These are phyloP conservation scores for Hyphopichia khmerensis DNA, from an alignment of 1,139 yeast genomes.

Conservation along the genomic window DNA sequence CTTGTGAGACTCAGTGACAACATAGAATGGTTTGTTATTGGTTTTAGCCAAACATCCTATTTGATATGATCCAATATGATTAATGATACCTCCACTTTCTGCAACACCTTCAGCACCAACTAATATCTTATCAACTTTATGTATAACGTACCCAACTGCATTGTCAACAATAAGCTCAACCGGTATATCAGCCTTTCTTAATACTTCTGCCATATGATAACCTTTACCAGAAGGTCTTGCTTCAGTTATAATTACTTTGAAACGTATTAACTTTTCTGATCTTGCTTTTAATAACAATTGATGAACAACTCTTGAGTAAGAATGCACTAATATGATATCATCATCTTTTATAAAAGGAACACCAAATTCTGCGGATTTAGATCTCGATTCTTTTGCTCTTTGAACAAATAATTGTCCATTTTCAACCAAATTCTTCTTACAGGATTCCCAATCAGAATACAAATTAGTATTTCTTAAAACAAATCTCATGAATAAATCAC, in stretches of 20 bases:
- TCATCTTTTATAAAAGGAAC: constrained; percentile 89
- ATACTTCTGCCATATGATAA: constrained; percentile 63
- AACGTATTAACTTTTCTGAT: constrained; percentile 65
- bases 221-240: constrained; percentile 89
- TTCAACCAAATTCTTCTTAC: constrained; percentile 82
- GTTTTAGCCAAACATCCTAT: constrained; percentile 90
- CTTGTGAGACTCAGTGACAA: constrained; percentile 92
- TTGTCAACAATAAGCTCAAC: constrained; percentile 88
- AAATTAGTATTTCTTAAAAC: constrained; percentile 86
- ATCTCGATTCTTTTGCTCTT: constrained; percentile 88
- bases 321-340: constrained; percentile 86
- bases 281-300: constrained; percentile 77
- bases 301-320: constrained; percentile 87
- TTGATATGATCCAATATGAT: constrained; percentile 93
- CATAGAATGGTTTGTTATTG: constrained; percentile 91
- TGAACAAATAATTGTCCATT: constrained; percentile 91
- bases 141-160: constrained; percentile 91
- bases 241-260: constrained; percentile 90
- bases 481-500: constrained; percentile 93
- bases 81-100: constrained; percentile 96
- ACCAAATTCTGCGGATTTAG: constrained; percentile 85
- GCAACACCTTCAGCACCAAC: constrained; percentile 99
- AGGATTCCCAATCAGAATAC: constrained; percentile 95
- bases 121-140: constrained; percentile 86
- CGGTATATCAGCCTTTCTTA: constrained; percentile 82